Base-by-base conservation (phyloP, 2,329 filamentous ascomycete genomes). In the Fusarium aywerte region DNA sequence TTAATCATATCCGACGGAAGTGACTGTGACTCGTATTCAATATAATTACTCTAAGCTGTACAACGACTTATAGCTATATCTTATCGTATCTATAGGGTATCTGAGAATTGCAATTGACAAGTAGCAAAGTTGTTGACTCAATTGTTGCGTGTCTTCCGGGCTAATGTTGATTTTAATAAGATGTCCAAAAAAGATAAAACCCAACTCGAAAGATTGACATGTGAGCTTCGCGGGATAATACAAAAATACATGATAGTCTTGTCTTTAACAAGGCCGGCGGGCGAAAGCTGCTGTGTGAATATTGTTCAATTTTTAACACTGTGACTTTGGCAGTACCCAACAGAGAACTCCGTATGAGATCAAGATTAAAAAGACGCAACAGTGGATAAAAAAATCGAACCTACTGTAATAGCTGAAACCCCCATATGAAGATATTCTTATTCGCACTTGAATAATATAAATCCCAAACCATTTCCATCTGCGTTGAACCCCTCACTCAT, bases 401-500 rank as follows among this genome's bases (percentile, higher is more conserved):
- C 16, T 12, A 27, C n/a, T 9, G 15, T 7, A 5, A 9, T 11
- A 5, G 4, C 40, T 25, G 11, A 20, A 7, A 15, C 18, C 16
- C 12, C 20, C 18, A n/a, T n/a, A n/a, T 43, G 21, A 12, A 13
- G 16, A 43, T 12, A 3, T 13, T 29, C 11, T 12, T 12, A 9
- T 18, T 31, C 8, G 5, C 3, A 43, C 18, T 18, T 15, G 10
- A 9, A 6, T 23, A n/a, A 16, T n/a, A 40, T 16, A 8, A 13
- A 43, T 25, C 25, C 7, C 40, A 43, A 35, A n/a, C 15, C n/a
- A 29, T 43, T 36, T 15, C 11, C 45, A 25, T 23, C 36, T 43
- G 21, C 21, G 10, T n/a, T 56, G 40, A 23, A 29, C 35, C 49
- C 50, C 49, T 62, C 59, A 56, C 35, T 49, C 45, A 47, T 59